These are phyloP conservation scores for Tuber brumale DNA, from an alignment of 495 filamentous ascomycete genomes.

Conservation along the genomic window DNA sequence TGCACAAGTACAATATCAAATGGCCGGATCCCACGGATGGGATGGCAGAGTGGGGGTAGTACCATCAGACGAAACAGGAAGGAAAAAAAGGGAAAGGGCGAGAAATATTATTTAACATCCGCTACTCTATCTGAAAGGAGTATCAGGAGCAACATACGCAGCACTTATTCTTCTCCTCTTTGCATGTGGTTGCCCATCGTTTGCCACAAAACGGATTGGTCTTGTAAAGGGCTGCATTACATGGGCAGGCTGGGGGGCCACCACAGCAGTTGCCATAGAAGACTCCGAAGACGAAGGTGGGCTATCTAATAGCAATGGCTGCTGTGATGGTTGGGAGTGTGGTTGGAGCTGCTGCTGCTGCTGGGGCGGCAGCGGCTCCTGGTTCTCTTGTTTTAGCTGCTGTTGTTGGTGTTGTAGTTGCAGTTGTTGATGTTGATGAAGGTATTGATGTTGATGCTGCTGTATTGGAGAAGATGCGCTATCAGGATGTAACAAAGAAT, in stretches of 20 bases:
- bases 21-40: conserved; percentile 11
- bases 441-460: conserved; percentile 12
- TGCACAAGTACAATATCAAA: conserved; percentile 28
- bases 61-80: conserved; percentile 19
- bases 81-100: conserved; percentile 23
- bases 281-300: conserved; percentile 17
- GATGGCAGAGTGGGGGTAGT: conserved; percentile 15
- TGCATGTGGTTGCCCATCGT: conserved; percentile 71
- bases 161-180: conserved; percentile 75
- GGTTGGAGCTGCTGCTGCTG: conserved; percentile 2
- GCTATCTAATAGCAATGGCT: conserved; percentile 10
- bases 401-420: background rate
- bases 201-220: conserved; percentile 71
- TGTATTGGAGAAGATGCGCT: conserved; percentile 18
- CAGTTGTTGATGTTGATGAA: background rate
- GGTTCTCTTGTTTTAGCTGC: conserved; percentile 16
- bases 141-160: conserved; percentile 53
- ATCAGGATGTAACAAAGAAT: conserved; percentile 11
- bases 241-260: conserved; percentile 29
- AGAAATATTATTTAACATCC: conserved; percentile 20
- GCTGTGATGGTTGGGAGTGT: conserved; percentile 16
- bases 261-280: conserved; percentile 36
- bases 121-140: conserved; percentile 4
- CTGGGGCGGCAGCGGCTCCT: conserved; percentile 11
- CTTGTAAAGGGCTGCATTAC: conserved; percentile 42